Base-by-base conservation (phyloP, 768 basidiomycete genomes). In the Mycena galopus region DNA sequence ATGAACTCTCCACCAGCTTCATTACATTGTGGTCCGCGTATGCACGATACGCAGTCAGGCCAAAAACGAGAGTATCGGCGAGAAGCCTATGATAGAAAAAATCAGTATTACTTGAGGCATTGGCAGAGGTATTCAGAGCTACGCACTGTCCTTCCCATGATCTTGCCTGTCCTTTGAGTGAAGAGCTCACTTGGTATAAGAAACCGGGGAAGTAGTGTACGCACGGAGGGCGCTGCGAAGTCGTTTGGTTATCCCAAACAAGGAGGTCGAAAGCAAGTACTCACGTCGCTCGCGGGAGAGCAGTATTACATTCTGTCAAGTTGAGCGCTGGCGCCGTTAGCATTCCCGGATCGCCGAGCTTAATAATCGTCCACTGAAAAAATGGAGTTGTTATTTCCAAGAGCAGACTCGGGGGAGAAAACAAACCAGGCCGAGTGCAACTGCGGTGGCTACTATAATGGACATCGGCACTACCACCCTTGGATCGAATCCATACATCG, bases 251-350 rank as follows among this genome's bases (percentile, higher is more conserved):
- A 55, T 55, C 32, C 19, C 53, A 55, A 16, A 55, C 29, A 29
- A 29, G 53, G 53, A 55, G 29, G 27, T 55, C 25, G 53, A 29
- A 55, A 55, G 27, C 53, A 55, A 55, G 53, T 21, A 32, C 53
- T 55, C 53, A 55, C 53, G 53, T 55, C 16, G 53, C 53, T 55
- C 53, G 53, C 53, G 53, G 53, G 53, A 55, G 53, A 16, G 53
- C 53, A 55, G 53, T 55, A 55, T 55, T 16, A 55, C 53, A 55
- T 55, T 29, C 53, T 27, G 27, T 55, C 53, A 55, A 55, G 16
- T 55, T 55, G 27, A 55, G 53, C 29, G 53, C 53, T 16, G 53
- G 53, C 53, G 53, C 53, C 53, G 53, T 55, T 55, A 55, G 53
- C 53, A 55, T 55, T 55, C 53, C 53, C 53, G 53, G 53, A 30